Evolutionary conservation across 2,329 filamentous ascomycete species (phyloP).

Genomic region (Alternaria sp.): DNA sequence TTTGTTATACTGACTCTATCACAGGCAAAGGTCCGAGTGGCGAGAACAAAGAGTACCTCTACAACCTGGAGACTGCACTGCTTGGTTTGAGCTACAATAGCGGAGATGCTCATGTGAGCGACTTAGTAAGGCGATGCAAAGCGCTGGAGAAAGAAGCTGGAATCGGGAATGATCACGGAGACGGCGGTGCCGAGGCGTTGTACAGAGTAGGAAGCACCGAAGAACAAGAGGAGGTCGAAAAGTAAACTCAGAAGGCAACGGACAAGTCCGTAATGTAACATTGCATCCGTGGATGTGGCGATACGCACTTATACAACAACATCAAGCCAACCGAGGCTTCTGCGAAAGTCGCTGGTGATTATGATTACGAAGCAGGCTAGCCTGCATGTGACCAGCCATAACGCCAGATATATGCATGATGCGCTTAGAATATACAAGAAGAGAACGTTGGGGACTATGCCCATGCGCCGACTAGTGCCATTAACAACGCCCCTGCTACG

Average conservation of each 20-base stretch:
- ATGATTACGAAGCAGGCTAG: conserved; percentile 15
- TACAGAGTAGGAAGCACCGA: conserved; percentile 58
- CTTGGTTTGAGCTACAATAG: conserved; percentile 75
- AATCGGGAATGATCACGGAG: conserved; percentile 22
- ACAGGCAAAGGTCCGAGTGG: conserved; percentile 74
- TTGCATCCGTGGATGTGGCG: background rate
- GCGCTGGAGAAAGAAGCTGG: conserved; percentile 59
- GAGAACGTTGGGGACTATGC: conserved; percentile 48
- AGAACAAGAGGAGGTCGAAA: conserved; percentile 67
- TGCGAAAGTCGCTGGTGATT: conserved; percentile 2
- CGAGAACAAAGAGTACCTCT: conserved; percentile 87
- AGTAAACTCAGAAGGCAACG: conserved; percentile 26
- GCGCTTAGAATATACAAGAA: background rate
- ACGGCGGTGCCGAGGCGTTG: conserved; percentile 41
- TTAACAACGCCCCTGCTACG: conserved; percentile 64
- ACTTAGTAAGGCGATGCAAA: conserved; percentile 76
- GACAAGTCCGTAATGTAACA: background rate
- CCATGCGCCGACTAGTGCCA: conserved; percentile 73
- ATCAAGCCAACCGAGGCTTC: background rate
- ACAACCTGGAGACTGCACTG: conserved; percentile 77
- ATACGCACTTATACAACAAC: background rate
- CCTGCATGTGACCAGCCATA: conserved; percentile 10
- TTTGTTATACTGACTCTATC: background rate
- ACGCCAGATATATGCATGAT: conserved; percentile 11
- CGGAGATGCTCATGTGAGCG: conserved; percentile 82